Base-by-base conservation (phyloP, 805 yeast species). In the Tetrapisispora pingtungensis region DNA sequence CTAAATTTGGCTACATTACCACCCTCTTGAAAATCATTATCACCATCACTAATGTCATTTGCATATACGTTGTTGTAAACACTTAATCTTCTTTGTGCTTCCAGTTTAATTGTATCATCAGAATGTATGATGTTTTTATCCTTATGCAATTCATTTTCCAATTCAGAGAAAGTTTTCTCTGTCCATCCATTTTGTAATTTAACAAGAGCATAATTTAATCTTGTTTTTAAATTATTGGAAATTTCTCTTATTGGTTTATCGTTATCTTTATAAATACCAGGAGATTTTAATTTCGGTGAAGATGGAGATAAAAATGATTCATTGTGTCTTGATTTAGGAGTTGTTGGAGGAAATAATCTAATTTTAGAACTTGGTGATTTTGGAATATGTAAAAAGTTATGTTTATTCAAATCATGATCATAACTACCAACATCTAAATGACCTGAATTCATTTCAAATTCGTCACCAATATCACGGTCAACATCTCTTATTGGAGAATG, bases 151-250 rank as follows among this genome's bases (percentile, higher is more conserved):
- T 52, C 55, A 24, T 41, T 47, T 19, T 57, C 59, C 18, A 59
- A 46, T 42, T 57, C 59, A 7, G 61, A 53, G 37, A 59, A 43
- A 14, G 59, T 57, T 40, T 56, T 56, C 30, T 57, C 61, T 7
- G 46, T 51, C 64, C 67, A 59, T 3, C 65, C 60, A 35, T 61
- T 55, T 42, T 67, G 67, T 42, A 65, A 55, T 49, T 67, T 68
- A 10, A 67, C 65, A 49, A 66, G 59, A 1, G 73, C 73, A 51
- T 68, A 67, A 44, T 65, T 67, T 14, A 69, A 51, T 44, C 72
- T 56, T 13, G 71, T 66, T 45, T 65, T 66, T 34, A 69, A 54
- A 45, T 64, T 64, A 19, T 65, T 59, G 0, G 73, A 68, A 17
- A 69, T 61, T 39, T 66, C 67, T 41, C 70, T 57, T 13, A 68